Evolutionary conservation across 1,284 basidiomycete genomes (phyloP), one percentile per base, ranked within the genome.

Genomic region (Fomitopsis schrenkii): DNA sequence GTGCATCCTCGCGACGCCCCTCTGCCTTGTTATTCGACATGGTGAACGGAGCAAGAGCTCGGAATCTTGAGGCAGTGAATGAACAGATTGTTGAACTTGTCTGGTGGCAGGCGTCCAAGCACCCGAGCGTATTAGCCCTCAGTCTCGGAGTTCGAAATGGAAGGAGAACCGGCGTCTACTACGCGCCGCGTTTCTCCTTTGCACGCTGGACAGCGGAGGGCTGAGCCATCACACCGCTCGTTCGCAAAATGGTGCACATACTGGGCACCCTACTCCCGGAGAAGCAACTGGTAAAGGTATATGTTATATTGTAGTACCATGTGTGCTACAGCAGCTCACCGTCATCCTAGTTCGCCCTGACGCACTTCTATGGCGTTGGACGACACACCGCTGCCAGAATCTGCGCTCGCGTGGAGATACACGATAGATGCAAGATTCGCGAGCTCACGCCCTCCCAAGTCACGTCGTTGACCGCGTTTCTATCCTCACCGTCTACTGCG

Each of bases 391-490:
- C 94, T 12, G 81, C 84, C 59, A 88, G 88, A 35, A 81, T 97
- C 38, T 96, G 95, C 74, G 93, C 95, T 4, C 91, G 95, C 61
- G 83, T 95, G 50, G 90, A 91, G 70, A 88, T 97, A 62, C 94
- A 97, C 75, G 85, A 91, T 79, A 81, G 81, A 59, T 88, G 90
- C 75, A 87, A 85, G 73, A 84, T 97, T 63, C 83, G 83, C 57
- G 84, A 92, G 70, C 79, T 97, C 30, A 87, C 90, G 12, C 87
- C 93, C 30, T 79, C 83, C 33, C 94, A 97, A 80, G 80, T 94
- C 60, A 95, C 92, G 15, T 82, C 87, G 41, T 83, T 97, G 17
- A 89, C 93, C 10, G 92, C 95, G 12, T 94, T 95, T 75, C 86
- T 97, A 14, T 94, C 93, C 1, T 93, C 93, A 0, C 94, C 94